These are phyloP conservation scores for Lolium rigidum DNA, from an alignment of 176 grass and related monocot genomes.

Conservation along the genomic window DNA sequence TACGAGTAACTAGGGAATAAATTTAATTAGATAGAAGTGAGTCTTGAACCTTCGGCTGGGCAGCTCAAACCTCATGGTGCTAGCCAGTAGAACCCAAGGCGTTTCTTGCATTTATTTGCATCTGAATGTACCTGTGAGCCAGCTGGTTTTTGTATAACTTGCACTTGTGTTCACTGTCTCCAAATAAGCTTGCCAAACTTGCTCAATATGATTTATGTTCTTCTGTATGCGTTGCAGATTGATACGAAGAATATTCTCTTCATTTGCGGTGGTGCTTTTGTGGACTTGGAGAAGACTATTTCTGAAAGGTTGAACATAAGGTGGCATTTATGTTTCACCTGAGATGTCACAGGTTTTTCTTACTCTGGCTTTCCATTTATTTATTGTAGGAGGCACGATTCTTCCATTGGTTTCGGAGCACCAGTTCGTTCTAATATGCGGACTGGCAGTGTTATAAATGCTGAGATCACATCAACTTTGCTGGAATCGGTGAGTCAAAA, in stretches of 20 bases:
- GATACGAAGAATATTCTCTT: constrained; percentile 89
- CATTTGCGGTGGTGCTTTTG: constrained; percentile 79
- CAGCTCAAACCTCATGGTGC: background rate
- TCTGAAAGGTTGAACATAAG: constrained; percentile 62
- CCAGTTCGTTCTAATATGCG: constrained; percentile 79
- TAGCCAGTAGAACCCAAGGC: background rate
- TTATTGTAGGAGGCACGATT: constrained; percentile 64
- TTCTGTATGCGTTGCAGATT: constrained; percentile 53
- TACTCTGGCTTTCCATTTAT: background rate
- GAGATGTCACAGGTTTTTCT: constrained; percentile 1
- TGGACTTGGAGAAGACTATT: constrained; percentile 83
- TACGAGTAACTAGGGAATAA: background rate
- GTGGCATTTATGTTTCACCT: constrained; percentile 18
- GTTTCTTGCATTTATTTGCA: constrained; percentile 6
- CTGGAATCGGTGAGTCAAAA: constrained; percentile 70
- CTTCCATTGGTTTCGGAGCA: constrained; percentile 75
- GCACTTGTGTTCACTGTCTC: constrained; percentile 16
- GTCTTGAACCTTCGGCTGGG: background rate
- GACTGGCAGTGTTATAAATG: constrained; percentile 56
- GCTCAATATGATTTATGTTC: constrained; percentile 29
- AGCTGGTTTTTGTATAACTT: constrained; percentile 23
- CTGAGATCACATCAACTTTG: constrained; percentile 63
- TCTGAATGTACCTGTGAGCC: background rate
- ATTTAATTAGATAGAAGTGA: constrained; percentile 12
- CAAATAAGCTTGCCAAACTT: background rate